phyloP scores from a whole-genome alignment of 345 rosid species.

The Aethionema arabicum region DNA sequence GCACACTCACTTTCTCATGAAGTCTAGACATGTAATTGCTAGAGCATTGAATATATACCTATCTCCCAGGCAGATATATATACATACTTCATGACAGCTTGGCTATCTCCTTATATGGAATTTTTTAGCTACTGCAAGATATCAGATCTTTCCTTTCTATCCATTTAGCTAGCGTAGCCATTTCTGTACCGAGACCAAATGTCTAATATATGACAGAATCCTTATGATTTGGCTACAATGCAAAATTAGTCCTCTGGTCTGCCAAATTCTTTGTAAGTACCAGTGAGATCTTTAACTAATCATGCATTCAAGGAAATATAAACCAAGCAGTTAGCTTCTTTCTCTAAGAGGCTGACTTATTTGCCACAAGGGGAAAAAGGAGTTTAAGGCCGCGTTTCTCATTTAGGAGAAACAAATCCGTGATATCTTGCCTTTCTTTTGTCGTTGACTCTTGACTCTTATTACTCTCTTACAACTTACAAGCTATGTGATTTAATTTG shows the following conservation, averaged over 20 bases:
- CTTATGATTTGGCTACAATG: no score
- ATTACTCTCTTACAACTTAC: conserved; percentile 18
- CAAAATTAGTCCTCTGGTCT: no score
- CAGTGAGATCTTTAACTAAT: conserved; percentile 10
- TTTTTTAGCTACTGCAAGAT: no score
- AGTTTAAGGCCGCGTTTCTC: conserved; percentile 14
- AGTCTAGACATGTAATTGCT: conserved; percentile 26
- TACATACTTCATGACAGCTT: no score
- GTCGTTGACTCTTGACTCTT: conserved; percentile 20
- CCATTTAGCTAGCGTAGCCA: no score
- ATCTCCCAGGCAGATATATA: conserved; percentile 15
- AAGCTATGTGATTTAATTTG: conserved; percentile 19
- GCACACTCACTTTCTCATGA: conserved; percentile 9
- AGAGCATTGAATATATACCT: conserved; percentile 13
- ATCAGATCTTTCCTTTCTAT: no score
- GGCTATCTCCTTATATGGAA: no score
- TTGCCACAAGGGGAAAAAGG: background rate
- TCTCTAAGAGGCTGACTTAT: conserved; percentile 16
- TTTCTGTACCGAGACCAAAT: no score
- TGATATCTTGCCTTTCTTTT: conserved; percentile 22
- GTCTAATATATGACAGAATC: no score
- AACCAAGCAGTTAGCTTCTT: conserved; percentile 21
- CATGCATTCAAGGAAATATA: conserved; percentile 13
- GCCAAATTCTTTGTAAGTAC: no score
- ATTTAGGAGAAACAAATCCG: conserved; percentile 25